Base-by-base conservation (phyloP, 2,329 filamentous ascomycete genomes). In the Septoria petroselini region DNA sequence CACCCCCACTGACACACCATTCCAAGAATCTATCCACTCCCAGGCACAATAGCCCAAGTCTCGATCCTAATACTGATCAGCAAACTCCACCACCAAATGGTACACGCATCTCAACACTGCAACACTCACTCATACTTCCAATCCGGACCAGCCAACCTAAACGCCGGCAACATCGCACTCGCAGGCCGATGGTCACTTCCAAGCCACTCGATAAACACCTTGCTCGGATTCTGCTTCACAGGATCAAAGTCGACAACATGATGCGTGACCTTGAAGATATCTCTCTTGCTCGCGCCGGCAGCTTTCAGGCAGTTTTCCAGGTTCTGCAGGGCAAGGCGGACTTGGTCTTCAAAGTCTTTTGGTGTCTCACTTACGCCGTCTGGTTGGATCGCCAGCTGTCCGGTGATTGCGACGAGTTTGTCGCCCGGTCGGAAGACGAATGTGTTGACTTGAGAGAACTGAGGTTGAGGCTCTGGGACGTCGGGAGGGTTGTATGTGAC, bases 221-320 rank as follows among this genome's bases (percentile, higher is more conserved):
- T 23, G 15, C 53, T 52, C 1, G 50, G 55, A 21, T 56, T 58
- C 38, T 58, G 50, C 34, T 54, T 56, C 34, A 53, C 53, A 25
- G 48, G 47, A 31, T 58, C 50, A 31, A 56, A 54, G 27, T 52
- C 53, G 7, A 58, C 55, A 6, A 58, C 55, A 27, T 58, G 50
- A 31, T 58, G 55, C n/a, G 55, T 58, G 19, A 58, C 55, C 35
- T 58, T 57, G 53, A 58, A 58, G 23, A 58, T 56, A 39, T 58
- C 55, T 23, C 53, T 35, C 35, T 58, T 58, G 17, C 34, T 50
- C 8, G 55, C 53, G 37, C 55, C 50, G 0, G 50, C 55, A 12
- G 53, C 53, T 35, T 48, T 48, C 19, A 58, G 43, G 25, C 50
- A 53, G 35, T 58, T 58, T 30, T 58, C 55, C n/a, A 58, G 41